phyloP scores from a whole-genome alignment of 306 rosid genomes.

The Lathyrus tuberosus region DNA sequence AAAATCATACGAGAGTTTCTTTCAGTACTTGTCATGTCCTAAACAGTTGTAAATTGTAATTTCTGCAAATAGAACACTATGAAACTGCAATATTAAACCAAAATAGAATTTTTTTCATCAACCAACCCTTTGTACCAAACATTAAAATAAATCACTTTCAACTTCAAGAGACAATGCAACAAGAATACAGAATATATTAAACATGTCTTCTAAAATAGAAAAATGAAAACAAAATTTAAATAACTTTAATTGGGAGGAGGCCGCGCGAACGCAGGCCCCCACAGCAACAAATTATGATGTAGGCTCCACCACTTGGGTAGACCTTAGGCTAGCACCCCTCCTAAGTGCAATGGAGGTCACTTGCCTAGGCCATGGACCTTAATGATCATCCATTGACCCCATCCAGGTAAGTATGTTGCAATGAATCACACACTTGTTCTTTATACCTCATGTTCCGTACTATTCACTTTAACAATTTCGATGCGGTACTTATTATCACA shows the following conservation, averaged over 20 bases:
- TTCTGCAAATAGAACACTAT: too few species aligned
- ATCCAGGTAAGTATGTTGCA: background rate
- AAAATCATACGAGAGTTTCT: too few species aligned
- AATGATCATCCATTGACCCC: slow-evolving; percentile 3
- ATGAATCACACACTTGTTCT: background rate
- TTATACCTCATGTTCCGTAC: background rate
- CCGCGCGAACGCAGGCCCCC: slow-evolving; percentile 61
- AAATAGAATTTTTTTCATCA: too few species aligned
- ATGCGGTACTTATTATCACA: background rate
- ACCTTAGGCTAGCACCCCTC: slow-evolving; percentile 60
- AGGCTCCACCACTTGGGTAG: slow-evolving; percentile 53
- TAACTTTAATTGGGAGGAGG: slow-evolving; percentile 14
- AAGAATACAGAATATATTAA: too few species aligned
- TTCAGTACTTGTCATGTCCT: too few species aligned
- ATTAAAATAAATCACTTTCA: too few species aligned
- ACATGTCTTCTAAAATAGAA: too few species aligned
- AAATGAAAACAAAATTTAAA: too few species aligned
- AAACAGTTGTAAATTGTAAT: too few species aligned
- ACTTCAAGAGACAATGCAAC: too few species aligned
- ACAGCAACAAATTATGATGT: slow-evolving; percentile 55
- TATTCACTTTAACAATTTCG: background rate
- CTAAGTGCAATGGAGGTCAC: slow-evolving; percentile 31
- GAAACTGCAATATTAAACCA: too few species aligned
- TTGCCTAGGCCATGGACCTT: slow-evolving; percentile 14
- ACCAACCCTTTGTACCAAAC: too few species aligned